Conservation (phyloP, 208 protist species). For the Angomonas ambiguus region DNA sequence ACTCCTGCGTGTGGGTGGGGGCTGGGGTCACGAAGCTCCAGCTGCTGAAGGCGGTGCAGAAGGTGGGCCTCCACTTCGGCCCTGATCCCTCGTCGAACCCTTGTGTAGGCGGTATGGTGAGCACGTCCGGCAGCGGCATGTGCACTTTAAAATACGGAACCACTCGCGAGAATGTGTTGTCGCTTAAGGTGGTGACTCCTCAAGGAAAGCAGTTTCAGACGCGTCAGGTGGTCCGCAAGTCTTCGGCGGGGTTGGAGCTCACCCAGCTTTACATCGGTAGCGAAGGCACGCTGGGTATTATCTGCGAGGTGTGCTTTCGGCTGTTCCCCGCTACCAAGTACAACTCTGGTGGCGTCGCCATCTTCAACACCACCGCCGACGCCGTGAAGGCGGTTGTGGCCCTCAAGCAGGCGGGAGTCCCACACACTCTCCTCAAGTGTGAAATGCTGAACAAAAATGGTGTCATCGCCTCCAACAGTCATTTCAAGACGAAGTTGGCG, state of each 20-base stretch:
- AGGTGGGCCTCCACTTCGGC: constrained; percentile 27
- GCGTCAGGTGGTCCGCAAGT: constrained; percentile 12
- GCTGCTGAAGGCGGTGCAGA: constrained; percentile 16
- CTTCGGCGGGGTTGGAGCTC: constrained; percentile 6
- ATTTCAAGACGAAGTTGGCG: constrained; percentile 16
- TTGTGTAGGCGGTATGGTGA: constrained; percentile 28
- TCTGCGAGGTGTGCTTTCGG: constrained; percentile 47
- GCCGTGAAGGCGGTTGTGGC: constrained; percentile 29
- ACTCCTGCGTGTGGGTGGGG: constrained; percentile 34
- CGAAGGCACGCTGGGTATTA: constrained; percentile 59
- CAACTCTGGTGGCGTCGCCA: constrained; percentile 19
- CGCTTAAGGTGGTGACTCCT: constrained; percentile 9
- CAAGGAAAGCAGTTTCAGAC: constrained; percentile 9
- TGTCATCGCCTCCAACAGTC: constrained; percentile 28
- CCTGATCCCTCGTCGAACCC: constrained; percentile 31
- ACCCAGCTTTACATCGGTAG: constrained; percentile 7
- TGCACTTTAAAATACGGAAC: constrained; percentile 10
- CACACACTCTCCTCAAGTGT: constrained; percentile 32
- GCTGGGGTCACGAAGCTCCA: constrained; percentile 27
- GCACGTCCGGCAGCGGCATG: constrained; percentile 12
- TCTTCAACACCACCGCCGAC: constrained; percentile 23
- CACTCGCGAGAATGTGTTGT: constrained; percentile 11
- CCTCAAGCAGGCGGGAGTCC: constrained; percentile 23
- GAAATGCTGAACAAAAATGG: constrained; percentile 39
- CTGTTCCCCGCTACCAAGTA: constrained; percentile 22